Percentiles rank a stretch among this genome's conserved stretches.
Evolutionary conservation across 2,329 filamentous ascomycete species (phyloP).

Genomic region (Diaporthe batatas): DNA sequence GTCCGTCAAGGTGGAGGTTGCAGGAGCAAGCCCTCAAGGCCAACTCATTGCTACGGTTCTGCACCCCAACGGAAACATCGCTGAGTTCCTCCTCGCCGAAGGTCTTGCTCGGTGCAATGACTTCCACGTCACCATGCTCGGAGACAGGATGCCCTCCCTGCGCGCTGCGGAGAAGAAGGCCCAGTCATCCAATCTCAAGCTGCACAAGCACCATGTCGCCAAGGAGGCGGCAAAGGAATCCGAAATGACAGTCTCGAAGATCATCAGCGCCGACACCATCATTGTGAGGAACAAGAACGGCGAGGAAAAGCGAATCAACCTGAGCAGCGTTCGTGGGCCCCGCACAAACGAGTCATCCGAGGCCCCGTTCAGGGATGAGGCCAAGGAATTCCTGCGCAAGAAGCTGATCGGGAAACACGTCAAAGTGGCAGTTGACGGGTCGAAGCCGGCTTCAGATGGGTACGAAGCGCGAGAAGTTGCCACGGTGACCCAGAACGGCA

Average conservation of each 20-base stretch:
- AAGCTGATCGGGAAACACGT: constrained; percentile 96
- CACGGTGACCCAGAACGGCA: constrained; percentile 84
- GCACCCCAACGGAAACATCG: constrained; percentile 93
- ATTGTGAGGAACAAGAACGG: constrained; percentile 88
- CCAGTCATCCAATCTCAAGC: constrained; percentile 79
- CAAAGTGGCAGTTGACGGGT: constrained; percentile 88
- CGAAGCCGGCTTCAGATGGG: constrained; percentile 88
- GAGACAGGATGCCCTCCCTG: constrained; percentile 86
- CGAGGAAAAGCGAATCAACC: constrained; percentile 87
- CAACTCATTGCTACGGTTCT: constrained; percentile 90
- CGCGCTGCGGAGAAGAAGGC: constrained; percentile 89
- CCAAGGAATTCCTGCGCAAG: constrained; percentile 96
- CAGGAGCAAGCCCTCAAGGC: constrained; percentile 90
- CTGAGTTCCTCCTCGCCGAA: constrained; percentile 88
- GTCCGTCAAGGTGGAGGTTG: constrained; percentile 83
- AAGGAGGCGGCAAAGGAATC: constrained; percentile 75
- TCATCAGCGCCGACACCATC: constrained; percentile 90
- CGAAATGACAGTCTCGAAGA: constrained; percentile 86
- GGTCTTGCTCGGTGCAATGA: constrained; percentile 94
- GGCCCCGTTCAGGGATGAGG: constrained; percentile 89
- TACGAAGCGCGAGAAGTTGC: constrained; percentile 97
- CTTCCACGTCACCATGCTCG: constrained; percentile 93
- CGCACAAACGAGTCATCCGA: constrained; percentile 89
- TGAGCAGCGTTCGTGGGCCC: constrained; percentile 95
- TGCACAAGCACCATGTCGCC: constrained; percentile 85